phyloP scores from a whole-genome alignment of 2,329 filamentous ascomycete genomes.

The Periconia sp. region DNA sequence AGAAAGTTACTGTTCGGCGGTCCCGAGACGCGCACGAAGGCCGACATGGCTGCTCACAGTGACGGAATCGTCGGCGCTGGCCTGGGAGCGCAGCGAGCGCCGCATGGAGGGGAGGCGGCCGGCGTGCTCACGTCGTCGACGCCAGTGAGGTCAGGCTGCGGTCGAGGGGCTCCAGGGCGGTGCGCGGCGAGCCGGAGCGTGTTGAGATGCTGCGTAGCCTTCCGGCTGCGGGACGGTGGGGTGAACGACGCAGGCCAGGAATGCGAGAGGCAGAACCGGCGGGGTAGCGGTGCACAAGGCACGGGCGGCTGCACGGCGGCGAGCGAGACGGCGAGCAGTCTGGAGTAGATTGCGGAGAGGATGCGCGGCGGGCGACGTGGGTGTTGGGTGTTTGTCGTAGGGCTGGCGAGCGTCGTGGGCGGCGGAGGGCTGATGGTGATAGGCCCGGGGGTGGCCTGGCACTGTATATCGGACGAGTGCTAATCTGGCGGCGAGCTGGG shows the following conservation, averaged over 20 bases:
- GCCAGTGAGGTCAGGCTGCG: conserved; percentile 4
- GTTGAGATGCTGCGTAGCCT: conserved; percentile 24
- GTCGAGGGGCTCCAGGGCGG: neutral
- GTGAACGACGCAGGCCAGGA: conserved; percentile 20
- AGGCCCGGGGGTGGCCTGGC: conserved; percentile 11
- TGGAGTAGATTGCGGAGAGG: conserved; percentile 2
- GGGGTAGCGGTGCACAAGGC: too few relatives aligned
- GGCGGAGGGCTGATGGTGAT: conserved; percentile 14
- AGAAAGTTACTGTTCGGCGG: conserved; percentile 97
- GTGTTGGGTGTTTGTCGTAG: conserved; percentile 5
- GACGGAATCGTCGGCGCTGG: conserved; percentile 40
- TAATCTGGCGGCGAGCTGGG: neutral
- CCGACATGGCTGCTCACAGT: conserved; percentile 56
- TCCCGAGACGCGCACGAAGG: conserved; percentile 94
- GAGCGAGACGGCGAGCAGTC: conserved; percentile 11
- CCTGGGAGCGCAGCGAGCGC: conserved; percentile 38
- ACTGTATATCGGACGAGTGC: conserved; percentile 9
- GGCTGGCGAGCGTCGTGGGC: conserved; percentile 14
- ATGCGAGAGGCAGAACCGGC: conserved; percentile 24
- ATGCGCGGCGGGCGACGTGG: conserved; percentile 16
- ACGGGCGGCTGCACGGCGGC: conserved; percentile 12
- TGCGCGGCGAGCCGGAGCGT: conserved; percentile 7
- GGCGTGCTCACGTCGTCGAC: conserved; percentile 17
- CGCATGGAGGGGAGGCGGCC: conserved; percentile 42
- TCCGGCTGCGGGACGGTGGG: conserved; percentile 26